Evolutionary conservation across 2,329 filamentous ascomycete genomes (phyloP).

Genomic region (Reticulascus tulasneorum): DNA sequence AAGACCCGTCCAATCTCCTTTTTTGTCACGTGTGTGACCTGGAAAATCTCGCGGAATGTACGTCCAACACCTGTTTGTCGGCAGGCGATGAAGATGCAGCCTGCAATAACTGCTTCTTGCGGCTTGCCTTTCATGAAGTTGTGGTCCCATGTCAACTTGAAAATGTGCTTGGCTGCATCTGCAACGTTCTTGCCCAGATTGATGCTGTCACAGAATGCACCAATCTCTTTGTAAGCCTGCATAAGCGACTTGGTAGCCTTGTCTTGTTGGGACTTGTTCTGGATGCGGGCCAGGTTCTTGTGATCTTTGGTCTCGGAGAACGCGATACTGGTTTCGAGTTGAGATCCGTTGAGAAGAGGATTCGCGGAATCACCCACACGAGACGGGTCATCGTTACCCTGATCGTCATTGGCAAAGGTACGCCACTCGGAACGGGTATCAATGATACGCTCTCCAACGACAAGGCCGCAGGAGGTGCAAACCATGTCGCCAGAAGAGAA

Average conservation of each 20-base stretch:
- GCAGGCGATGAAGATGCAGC: conserved; percentile 96
- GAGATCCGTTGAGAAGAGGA: conserved; percentile 81
- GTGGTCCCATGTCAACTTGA: conserved; percentile 89
- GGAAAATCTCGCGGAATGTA: conserved; percentile 92
- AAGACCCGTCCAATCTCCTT: conserved; percentile 97
- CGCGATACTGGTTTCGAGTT: conserved; percentile 83
- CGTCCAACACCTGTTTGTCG: conserved; percentile 82
- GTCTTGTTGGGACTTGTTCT: conserved; percentile 76
- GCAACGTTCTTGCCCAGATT: conserved; percentile 76
- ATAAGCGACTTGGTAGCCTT: conserved; percentile 80
- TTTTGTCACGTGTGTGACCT: conserved; percentile 88
- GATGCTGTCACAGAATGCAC: conserved; percentile 79
- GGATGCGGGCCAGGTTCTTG: conserved; percentile 75
- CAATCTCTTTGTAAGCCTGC: conserved; percentile 85
- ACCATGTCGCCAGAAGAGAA: conserved; percentile 91
- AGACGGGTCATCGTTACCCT: conserved; percentile 92
- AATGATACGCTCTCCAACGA: conserved; percentile 85
- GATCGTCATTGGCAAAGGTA: conserved; percentile 97
- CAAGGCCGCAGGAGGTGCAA: conserved; percentile 85
- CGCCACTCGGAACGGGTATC: conserved; percentile 98
- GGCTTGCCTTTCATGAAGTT: conserved; percentile 95
- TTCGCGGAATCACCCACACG: conserved; percentile 96
- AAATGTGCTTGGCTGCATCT: conserved; percentile 90
- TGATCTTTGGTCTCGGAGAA: conserved; percentile 71
- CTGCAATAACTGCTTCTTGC: conserved; percentile 88